These are phyloP conservation scores for Scedosporium boydii DNA, from an alignment of 2,329 filamentous ascomycete species.

Conservation along the genomic window DNA sequence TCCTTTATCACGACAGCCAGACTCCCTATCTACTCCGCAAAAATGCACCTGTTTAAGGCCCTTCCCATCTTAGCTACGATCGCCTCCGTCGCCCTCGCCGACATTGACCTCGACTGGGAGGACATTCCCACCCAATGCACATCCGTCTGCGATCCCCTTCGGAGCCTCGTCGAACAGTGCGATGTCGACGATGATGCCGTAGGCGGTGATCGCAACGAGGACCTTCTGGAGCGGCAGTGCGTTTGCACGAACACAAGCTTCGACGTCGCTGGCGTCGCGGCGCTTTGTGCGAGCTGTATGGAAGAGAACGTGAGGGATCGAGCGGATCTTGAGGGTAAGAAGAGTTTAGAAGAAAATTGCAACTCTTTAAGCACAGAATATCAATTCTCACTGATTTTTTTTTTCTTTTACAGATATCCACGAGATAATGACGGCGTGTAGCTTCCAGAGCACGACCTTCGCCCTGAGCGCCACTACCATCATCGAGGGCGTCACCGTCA, in stretches of 20 bases:
- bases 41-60: slow-evolving; percentile 6
- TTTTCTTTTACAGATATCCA: slow-evolving; percentile 12
- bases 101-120: slow-evolving; percentile 11
- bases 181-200: slow-evolving; percentile 12
- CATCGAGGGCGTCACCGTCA: slow-evolving; percentile 10
- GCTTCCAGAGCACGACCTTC: slow-evolving; percentile 12
- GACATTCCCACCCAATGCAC: slow-evolving; percentile 13
- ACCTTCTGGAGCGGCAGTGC: slow-evolving; percentile 21
- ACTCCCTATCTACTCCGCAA: not conserved
- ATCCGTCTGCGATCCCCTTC: slow-evolving; percentile 12
- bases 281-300: slow-evolving; percentile 28
- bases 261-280: slow-evolving; percentile 25
- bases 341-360: not conserved
- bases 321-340: slow-evolving; percentile 13
- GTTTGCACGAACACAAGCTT: slow-evolving; percentile 29
- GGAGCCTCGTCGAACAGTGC: slow-evolving; percentile 10
- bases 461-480: slow-evolving; percentile 3
- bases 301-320: slow-evolving; percentile 11
- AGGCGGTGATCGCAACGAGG: slow-evolving; percentile 11
- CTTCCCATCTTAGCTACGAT: slow-evolving; percentile 4
- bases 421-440: slow-evolving; percentile 13
- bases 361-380: not conserved
- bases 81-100: slow-evolving; percentile 8
- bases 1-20: not conserved
- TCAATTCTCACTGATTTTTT: not conserved